A percentile compares a stretch with the other conserved stretches of the same genome.
These are phyloP conservation scores for Teratosphaeria epicoccoides DNA, from an alignment of 2,329 filamentous ascomycete species.

Conservation along the genomic window DNA sequence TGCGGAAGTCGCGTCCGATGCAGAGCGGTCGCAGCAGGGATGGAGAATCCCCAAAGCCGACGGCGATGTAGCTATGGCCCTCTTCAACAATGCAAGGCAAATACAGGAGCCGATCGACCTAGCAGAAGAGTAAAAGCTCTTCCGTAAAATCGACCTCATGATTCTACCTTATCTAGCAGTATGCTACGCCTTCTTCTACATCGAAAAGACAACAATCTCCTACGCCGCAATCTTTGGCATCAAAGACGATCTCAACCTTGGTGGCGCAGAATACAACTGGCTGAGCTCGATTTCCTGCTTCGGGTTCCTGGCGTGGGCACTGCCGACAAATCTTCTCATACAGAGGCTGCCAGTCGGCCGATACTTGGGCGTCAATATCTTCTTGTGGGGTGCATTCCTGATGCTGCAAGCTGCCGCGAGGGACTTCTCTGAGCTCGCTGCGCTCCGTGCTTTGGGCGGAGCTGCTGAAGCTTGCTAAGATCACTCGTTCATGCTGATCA, in stretches of 20 bases:
- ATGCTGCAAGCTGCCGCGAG: slow-evolving; percentile 26
- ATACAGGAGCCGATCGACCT: slow-evolving; percentile 38
- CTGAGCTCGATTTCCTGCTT: slow-evolving; percentile 34
- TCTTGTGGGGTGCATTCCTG: slow-evolving; percentile 27
- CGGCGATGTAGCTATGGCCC: slow-evolving; percentile 39
- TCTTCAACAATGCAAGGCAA: slow-evolving; percentile 36
- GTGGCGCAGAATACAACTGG: slow-evolving; percentile 50
- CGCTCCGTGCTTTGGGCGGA: slow-evolving; percentile 47
- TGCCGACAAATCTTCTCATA: slow-evolving; percentile 45
- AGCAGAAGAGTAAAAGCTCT: slow-evolving; percentile 36
- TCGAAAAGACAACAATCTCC: slow-evolving; percentile 44
- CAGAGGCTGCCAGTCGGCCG: slow-evolving; percentile 42
- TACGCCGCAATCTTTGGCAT: slow-evolving; percentile 59
- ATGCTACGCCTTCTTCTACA: slow-evolving; percentile 29
- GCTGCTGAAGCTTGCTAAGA: slow-evolving; percentile 48
- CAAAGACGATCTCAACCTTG: slow-evolving; percentile 45
- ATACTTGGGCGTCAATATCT: slow-evolving; percentile 39
- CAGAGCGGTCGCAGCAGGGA: slow-evolving; percentile 7
- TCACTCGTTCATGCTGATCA: slow-evolving; percentile 54
- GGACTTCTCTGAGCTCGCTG: slow-evolving; percentile 46
- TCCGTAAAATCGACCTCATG: slow-evolving; percentile 47
- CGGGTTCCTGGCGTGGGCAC: slow-evolving; percentile 44
- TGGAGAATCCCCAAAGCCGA: slow-evolving; percentile 19
- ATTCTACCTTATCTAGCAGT: slow-evolving; percentile 41
- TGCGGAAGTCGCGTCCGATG: slow-evolving; percentile 5